Percentiles rank a stretch among this genome's conserved stretches.
phyloP scores from a whole-genome alignment of 2,329 filamentous ascomycete species.

The Aspergillus ochraceus region DNA sequence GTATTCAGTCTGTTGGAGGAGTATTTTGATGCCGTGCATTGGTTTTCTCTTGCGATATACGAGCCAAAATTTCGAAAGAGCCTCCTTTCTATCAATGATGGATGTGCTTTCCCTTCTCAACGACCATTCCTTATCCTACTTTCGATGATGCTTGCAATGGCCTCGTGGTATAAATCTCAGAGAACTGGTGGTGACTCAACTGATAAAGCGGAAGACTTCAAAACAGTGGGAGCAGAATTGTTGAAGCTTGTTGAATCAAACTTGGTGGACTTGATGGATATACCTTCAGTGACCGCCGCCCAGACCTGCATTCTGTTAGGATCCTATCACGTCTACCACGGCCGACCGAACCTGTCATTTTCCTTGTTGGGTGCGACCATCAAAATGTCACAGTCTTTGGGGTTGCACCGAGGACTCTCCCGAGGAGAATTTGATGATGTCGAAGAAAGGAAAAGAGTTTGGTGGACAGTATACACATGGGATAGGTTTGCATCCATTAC shows the following conservation, averaged over 20 bases:
- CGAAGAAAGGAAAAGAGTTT: conserved; percentile 42
- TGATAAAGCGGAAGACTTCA: conserved; percentile 10
- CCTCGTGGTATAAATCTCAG: conserved; percentile 40
- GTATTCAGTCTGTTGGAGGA: conserved; percentile 38
- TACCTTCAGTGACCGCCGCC: conserved; percentile 37
- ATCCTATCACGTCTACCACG: conserved; percentile 45
- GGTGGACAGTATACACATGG: conserved; percentile 48
- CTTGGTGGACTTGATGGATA: conserved; percentile 44
- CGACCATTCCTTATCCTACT: conserved; percentile 37
- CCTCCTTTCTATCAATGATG: conserved; percentile 34
- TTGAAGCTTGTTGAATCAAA: conserved; percentile 30
- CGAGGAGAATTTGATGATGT: conserved; percentile 22
- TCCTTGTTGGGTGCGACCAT: conserved; percentile 41
- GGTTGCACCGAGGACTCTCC: conserved; percentile 32
- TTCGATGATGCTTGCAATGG: conserved; percentile 40
- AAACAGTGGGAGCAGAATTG: conserved; percentile 14
- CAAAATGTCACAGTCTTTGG: conserved; percentile 36
- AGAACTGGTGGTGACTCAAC: conserved; percentile 14
- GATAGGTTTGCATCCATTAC: conserved; percentile 44
- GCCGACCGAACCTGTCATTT: conserved; percentile 42
- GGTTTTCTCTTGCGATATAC: conserved; percentile 47
- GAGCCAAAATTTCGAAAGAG: conserved; percentile 41
- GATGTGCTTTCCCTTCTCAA: conserved; percentile 34
- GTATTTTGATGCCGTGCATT: conserved; percentile 46
- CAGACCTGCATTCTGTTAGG: conserved; percentile 44